These are phyloP conservation scores for Solanum chilense DNA, from an alignment of 257 asterid species.

Conservation along the genomic window DNA sequence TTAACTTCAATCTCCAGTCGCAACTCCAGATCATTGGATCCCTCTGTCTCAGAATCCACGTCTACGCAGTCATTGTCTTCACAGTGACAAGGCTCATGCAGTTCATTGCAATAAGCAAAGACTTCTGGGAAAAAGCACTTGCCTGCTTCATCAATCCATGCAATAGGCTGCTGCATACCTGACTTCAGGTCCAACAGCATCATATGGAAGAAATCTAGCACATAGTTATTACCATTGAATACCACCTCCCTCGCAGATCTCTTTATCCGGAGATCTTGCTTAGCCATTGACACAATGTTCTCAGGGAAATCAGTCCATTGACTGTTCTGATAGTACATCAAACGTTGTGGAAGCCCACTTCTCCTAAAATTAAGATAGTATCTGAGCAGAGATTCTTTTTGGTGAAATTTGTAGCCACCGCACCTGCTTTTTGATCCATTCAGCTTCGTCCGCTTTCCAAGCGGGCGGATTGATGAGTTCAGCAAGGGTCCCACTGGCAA, in stretches of 20 bases:
- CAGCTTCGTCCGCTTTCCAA: slow-evolving; percentile 49
- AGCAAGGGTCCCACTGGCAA: slow-evolving; percentile 27
- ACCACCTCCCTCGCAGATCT: slow-evolving; percentile 50
- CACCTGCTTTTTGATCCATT: slow-evolving; percentile 16
- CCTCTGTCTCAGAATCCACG: slow-evolving; percentile 19
- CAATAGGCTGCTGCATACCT: slow-evolving; percentile 55
- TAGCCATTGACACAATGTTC: slow-evolving; percentile 38
- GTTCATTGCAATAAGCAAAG: slow-evolving; percentile 23
- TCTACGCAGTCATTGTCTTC: slow-evolving; percentile 14
- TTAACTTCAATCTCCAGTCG: slow-evolving; percentile 65
- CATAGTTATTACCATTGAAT: slow-evolving; percentile 26
- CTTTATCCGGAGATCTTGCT: slow-evolving; percentile 42
- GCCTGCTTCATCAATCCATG: slow-evolving; percentile 85
- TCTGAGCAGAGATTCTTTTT: slow-evolving; percentile 27
- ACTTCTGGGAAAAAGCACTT: slow-evolving; percentile 72
- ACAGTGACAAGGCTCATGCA: not conserved
- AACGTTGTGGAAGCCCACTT: slow-evolving; percentile 48
- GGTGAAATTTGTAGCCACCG: slow-evolving; percentile 9
- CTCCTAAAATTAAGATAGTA: slow-evolving; percentile 49
- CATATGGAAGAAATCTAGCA: slow-evolving; percentile 74
- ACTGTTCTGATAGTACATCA: slow-evolving; percentile 56
- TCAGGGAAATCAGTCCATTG: slow-evolving; percentile 76
- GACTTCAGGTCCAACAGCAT: slow-evolving; percentile 47
- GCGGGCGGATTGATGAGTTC: slow-evolving; percentile 16
- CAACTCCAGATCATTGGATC: slow-evolving; percentile 40